Evolutionary conservation across 2,329 filamentous ascomycete species (phyloP), one percentile per base, ranked within the genome.

Genomic region (Tolypocladium ophioglossoides): DNA sequence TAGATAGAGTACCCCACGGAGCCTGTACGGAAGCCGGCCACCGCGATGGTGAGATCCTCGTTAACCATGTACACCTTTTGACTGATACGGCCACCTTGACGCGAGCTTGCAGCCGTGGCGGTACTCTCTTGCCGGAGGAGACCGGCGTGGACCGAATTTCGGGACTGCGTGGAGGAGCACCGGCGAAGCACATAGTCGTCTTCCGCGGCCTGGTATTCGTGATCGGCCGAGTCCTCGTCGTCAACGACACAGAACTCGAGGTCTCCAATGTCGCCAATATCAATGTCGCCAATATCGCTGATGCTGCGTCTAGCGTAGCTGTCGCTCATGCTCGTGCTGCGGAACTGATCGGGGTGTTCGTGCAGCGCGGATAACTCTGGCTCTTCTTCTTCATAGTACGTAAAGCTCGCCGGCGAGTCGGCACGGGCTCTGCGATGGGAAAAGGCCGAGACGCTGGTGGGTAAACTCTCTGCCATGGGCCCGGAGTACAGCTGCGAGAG

Each of bases 61-160:
- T 89, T 95, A 55, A 84, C 78, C 71, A 99, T 91, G 70, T 96
- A 94, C 27, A 96, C 80, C 72, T 96, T 97, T 69, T 99, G 94
- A 63, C 80, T 95, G 32, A 80, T 76, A 55, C 88, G 83, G 44
- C 83, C 82, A 12, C 79, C 81, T 41, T 74, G 75, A 51, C 79
- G 81, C 58, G 78, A 77, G 63, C 87, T 89, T 34, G 75, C 78
- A 58, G 84, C 79, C 14, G 89, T 94, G 52, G 79, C 80, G 32
- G 75, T 78, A 60, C 88, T 95, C 57, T 86, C 83, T 56, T 82
- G 82, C 58, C 87, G 81, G 51, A 90, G 78, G 47, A 97, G 78
- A 55, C 89, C 80, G 52, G 77, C 77, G 59, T 78, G 81, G 50
- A 80, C 74, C 1, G 78, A 86, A 55, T 63, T 74, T 58, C 74